Conservation (phyloP, 1,139 yeast genomes). For the Arxiozyma bovina region DNA sequence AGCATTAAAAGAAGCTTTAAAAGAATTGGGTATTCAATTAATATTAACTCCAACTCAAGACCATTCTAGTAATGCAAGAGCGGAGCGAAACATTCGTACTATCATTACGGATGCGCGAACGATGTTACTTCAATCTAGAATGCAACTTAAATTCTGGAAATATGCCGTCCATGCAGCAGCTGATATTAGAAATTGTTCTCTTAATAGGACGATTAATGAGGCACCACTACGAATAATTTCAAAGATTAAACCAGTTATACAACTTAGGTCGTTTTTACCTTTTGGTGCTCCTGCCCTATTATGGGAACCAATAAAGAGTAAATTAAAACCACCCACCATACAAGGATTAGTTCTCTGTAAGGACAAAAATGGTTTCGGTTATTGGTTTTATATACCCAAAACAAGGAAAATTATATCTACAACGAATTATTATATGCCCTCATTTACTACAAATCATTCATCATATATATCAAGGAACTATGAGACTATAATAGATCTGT, state of each 20-base stretch:
- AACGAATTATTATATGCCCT: not conserved
- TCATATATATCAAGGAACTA: not conserved
- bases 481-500: not conserved
- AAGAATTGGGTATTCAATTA: constrained; percentile 1
- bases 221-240: constrained; percentile 1
- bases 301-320: not conserved
- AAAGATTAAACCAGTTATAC: not conserved
- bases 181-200: constrained; percentile 3
- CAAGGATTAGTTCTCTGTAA: not conserved
- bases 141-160: constrained; percentile 4
- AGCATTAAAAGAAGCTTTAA: not conserved
- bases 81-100: constrained; percentile 4
- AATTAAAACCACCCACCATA: not conserved
- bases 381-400: constrained; percentile 4
- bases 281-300: constrained; percentile 2
- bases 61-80: constrained; percentile 6
- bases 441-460: not conserved
- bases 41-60: constrained; percentile 1
- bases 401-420: constrained; percentile 1
- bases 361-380: constrained; percentile 2
- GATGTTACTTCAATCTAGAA: not conserved
- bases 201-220: not conserved
- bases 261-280: constrained; percentile 1
- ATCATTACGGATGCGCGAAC: constrained; percentile 3
- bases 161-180: constrained; percentile 5